Base-by-base conservation (phyloP, 768 basidiomycete species). In the Phylloporus arenicola region DNA sequence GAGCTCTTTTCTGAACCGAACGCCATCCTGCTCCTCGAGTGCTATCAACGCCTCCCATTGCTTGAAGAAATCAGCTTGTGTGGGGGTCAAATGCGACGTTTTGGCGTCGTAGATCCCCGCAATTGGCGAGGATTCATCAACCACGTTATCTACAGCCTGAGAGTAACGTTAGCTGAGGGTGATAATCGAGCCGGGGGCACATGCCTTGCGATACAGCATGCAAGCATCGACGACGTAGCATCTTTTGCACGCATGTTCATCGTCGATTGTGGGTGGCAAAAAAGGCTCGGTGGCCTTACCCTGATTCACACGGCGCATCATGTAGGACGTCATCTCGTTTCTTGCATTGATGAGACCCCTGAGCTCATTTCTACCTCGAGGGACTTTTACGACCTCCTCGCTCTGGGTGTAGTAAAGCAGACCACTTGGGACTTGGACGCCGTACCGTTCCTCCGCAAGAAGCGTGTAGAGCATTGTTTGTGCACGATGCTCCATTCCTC, bases 391-490 rank as follows among this genome's bases (percentile, higher is more conserved):
- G 38, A 96, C 83, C 52, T 92, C 84, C 52, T 92, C 89, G 57
- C 80, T 84, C 66, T 96, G 93, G 1, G 94, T 94, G 64, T 99
- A 99, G 62, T 91, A 97, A 29, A 99, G 75, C 40, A 99, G 71
- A 13, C 96, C 96, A 7, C 84, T 81, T 1, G 82, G 77, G 9
- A 96, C 82, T 19, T 86, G 79, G 6, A 80, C 78, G 6, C 84
- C 90, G 60, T 97, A 97, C n/a, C 95, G 80, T 64, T 98, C 94
- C 34, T 82, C 80, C 58, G 92, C 82, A 1, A 99, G 76, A 5
- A 98, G 73, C 1, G 92, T 95, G 65, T 99, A 99, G 4, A 99
- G 71, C 85, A 97, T 93, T 1, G 96, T 99, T 68, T 99, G 96
- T 0, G 96, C 96, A 33, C 96, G 86, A 67, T 98, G 95, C 57